Base-by-base conservation (phyloP, 345 rosid species). In the Carallia pectinifolia region DNA sequence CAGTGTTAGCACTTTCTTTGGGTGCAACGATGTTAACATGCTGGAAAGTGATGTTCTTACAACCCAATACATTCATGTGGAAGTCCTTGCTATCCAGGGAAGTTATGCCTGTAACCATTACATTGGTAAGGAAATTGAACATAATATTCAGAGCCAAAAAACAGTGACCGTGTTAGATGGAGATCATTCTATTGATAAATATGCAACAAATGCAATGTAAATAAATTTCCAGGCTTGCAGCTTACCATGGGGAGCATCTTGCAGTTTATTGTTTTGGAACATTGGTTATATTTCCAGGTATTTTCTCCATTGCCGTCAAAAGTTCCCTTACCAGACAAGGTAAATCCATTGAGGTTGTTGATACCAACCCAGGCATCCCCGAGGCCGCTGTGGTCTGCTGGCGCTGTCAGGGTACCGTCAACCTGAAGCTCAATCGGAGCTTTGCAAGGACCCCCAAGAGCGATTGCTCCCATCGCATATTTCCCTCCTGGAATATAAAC, bases 11-110 rank as follows among this genome's bases (percentile, higher is more conserved):
- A 82, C 91, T 89, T n/a, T 68, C 68, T 0, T 38, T 56, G 0
- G 87, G 91, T 5, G 91, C 88, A 0, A 50, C 39, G 19, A 82
- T 67, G 9, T 34, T 66, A 37, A 84, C 58, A 13, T 60, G 23
- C 15, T 73, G 58, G 13, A 84, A 65, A 18, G 81, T 80, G 12
- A 87, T 1, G 77, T 89, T 87, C 37, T 78, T 74, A 76, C 82
- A 76, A 4, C 66, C 31, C 6, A 78, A 34, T 18, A 87, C 53
- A 65, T 77, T 81, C 5, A 82, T 27, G 70, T 85, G 89, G 72
- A 84, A 83, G 6, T 70, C 62, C 68, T 85, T 89, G 82, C 87
- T 84, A 73, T 89, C 67, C 10, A 67, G 36, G 5, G 87, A 83
- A 10, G 81, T 82, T 33, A 83, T 77, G 39, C 67, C 79, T 16